A percentile compares a stretch with the other conserved stretches of the same genome.
These are phyloP conservation scores for Houttuynia cordata DNA, from an alignment of 164 flowering plant species.

Conservation along the genomic window DNA sequence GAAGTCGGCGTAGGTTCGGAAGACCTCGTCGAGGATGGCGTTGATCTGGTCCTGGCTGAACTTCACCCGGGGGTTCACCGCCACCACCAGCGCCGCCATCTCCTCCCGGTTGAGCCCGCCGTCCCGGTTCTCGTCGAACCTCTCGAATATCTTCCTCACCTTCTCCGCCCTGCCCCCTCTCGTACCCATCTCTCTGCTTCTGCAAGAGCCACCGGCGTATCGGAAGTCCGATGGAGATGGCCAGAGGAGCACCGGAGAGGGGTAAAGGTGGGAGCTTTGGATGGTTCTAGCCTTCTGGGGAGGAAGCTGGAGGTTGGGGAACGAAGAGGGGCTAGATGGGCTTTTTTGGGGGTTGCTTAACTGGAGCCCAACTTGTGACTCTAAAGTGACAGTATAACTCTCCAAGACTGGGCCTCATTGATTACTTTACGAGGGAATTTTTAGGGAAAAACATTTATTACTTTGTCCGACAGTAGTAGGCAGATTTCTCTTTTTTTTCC, in stretches of 20 bases:
- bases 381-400: too few species aligned
- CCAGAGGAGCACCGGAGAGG: neutral
- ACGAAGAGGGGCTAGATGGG: neutral
- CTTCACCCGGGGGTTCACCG: constrained; percentile 97
- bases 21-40: constrained; percentile 94
- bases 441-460: too few species aligned
- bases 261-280: neutral
- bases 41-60: constrained; percentile 91
- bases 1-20: constrained; percentile 79
- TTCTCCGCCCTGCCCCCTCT: constrained; percentile 90
- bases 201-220: too few species aligned
- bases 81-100: constrained; percentile 89
- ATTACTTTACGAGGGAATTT: too few species aligned
- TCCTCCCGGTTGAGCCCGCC: constrained; percentile 87
- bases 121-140: constrained; percentile 70
- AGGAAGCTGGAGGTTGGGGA: neutral
- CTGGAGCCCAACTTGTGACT: too few species aligned
- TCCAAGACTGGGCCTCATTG: too few species aligned
- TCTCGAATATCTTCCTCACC: constrained; percentile 78
- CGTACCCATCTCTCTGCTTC: neutral
- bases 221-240: neutral
- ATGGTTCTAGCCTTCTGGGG: neutral
- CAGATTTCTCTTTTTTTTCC: too few species aligned
- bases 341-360: neutral
- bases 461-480: too few species aligned